These are phyloP conservation scores for Akanthomyces uredinophilus DNA, from an alignment of 2,329 filamentous ascomycete species.

Conservation along the genomic window DNA sequence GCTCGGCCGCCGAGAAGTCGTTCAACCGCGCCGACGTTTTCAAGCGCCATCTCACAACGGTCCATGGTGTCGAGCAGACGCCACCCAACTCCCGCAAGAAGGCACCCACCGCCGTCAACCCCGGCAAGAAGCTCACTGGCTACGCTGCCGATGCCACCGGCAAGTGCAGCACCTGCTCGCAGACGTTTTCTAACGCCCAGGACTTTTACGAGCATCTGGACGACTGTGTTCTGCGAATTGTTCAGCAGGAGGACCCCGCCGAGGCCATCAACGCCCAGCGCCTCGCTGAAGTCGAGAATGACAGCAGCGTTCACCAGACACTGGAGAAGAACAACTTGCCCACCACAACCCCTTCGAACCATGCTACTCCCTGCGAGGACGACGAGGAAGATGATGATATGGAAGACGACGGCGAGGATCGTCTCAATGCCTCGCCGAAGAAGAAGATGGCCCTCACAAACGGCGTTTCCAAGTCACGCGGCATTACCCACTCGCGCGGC, in stretches of 20 bases:
- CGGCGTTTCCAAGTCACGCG: conserved; percentile 61
- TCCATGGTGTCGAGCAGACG: conserved; percentile 89
- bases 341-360: conserved; percentile 33
- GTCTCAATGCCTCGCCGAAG: conserved; percentile 44
- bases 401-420: conserved; percentile 50
- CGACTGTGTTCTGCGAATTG: conserved; percentile 66
- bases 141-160: conserved; percentile 77
- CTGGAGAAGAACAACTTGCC: conserved; percentile 59
- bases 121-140: conserved; percentile 60
- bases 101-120: conserved; percentile 34
- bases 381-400: conserved; percentile 46
- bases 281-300: conserved; percentile 60
- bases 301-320: conserved; percentile 56
- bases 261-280: conserved; percentile 65
- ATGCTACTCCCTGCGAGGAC: conserved; percentile 39
- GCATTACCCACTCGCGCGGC: conserved; percentile 72
- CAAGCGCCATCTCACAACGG: conserved; percentile 85
- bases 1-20: conserved; percentile 84
- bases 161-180: conserved; percentile 91
- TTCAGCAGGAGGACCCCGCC: conserved; percentile 65
- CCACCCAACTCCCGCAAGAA: conserved; percentile 87
- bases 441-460: conserved; percentile 51
- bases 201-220: conserved; percentile 98
- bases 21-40: conserved; percentile 96
- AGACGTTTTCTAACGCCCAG: conserved; percentile 86